Evolutionary conservation across 371 early-diverging fungal species (phyloP).

Genomic region (Thermomucor indicae-seudaticae): DNA sequence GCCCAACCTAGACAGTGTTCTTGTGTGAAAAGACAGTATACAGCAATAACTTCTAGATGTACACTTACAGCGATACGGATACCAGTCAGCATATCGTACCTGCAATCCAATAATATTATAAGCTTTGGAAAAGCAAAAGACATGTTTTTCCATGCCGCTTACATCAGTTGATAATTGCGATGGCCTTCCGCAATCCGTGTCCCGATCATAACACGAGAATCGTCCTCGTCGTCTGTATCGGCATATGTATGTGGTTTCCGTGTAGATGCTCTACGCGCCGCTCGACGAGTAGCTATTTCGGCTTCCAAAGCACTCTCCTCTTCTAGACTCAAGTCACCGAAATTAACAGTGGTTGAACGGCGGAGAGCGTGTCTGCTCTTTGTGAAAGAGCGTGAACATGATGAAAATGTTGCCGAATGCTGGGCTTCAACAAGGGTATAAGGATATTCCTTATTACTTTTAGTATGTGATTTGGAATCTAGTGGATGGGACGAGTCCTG

Average conservation of each 20-base stretch:
- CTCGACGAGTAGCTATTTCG: conserved; percentile 35
- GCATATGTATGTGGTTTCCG: conserved; percentile 3
- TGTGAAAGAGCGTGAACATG: too few relatives aligned
- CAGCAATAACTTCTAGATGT: background rate
- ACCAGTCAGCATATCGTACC: conserved; percentile 93
- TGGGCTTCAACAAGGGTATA: too few relatives aligned
- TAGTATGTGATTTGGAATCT: too few relatives aligned
- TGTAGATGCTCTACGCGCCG: conserved; percentile 35
- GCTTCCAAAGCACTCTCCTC: conserved; percentile 32
- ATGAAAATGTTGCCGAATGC: too few relatives aligned
- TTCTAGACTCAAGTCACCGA: conserved; percentile 30
- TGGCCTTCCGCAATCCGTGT: conserved; percentile 65
- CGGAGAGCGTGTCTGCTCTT: too few relatives aligned
- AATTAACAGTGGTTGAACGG: conserved; percentile 8
- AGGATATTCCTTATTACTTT: too few relatives aligned
- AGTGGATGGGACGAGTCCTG: too few relatives aligned
- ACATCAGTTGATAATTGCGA: conserved; percentile 84
- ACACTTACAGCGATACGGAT: conserved; percentile 77
- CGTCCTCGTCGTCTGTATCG: conserved; percentile 42
- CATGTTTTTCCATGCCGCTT: background rate
- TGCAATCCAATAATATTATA: too few relatives aligned
- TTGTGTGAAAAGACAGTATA: background rate
- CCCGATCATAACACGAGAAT: conserved; percentile 53
- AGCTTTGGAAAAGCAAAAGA: background rate
- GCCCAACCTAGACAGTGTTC: conserved; percentile 27